These are phyloP conservation scores for Podospora conica DNA, from an alignment of 495 filamentous ascomycete genomes.

Conservation along the genomic window DNA sequence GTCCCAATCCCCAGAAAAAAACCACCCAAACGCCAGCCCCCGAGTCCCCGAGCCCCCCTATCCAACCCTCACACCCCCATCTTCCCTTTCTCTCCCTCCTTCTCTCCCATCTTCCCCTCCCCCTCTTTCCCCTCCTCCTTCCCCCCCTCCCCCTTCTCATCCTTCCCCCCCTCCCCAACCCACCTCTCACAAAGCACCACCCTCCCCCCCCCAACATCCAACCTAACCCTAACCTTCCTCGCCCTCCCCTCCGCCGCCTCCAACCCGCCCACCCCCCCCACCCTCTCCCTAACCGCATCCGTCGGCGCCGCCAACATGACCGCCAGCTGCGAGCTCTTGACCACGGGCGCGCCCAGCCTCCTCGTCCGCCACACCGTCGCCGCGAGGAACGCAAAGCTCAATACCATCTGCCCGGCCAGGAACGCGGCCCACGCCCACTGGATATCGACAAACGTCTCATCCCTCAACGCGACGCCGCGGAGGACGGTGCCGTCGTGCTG, in stretches of 20 bases:
- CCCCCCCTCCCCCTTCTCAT: not conserved
- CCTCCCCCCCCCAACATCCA: not conserved
- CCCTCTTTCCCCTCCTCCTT: not conserved
- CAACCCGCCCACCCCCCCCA: not conserved
- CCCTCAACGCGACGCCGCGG: not conserved
- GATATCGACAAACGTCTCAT: slow-evolving; percentile 6
- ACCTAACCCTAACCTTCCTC: not conserved
- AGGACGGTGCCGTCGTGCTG: not conserved
- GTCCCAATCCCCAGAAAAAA: not conserved
- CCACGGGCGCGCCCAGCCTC: slow-evolving; percentile 1
- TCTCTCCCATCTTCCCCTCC: not conserved
- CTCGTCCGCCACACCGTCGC: slow-evolving; percentile 4
- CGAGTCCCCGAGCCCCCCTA: no score
- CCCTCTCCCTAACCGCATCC: not conserved
- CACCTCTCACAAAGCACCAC: not conserved
- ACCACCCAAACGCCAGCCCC: not conserved
- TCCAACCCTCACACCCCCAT: not conserved
- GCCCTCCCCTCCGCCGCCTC: not conserved
- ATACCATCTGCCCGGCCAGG: slow-evolving; percentile 5
- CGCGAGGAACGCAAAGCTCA: slow-evolving; percentile 4
- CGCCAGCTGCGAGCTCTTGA: slow-evolving; percentile 10
- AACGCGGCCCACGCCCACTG: slow-evolving; percentile 8
- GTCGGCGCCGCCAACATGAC: not conserved
- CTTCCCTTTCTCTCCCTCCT: not conserved
- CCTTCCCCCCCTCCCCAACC: not conserved